Evolutionary conservation across 495 filamentous ascomycete genomes (phyloP).

Genomic region (Penicillium flavigenum): DNA sequence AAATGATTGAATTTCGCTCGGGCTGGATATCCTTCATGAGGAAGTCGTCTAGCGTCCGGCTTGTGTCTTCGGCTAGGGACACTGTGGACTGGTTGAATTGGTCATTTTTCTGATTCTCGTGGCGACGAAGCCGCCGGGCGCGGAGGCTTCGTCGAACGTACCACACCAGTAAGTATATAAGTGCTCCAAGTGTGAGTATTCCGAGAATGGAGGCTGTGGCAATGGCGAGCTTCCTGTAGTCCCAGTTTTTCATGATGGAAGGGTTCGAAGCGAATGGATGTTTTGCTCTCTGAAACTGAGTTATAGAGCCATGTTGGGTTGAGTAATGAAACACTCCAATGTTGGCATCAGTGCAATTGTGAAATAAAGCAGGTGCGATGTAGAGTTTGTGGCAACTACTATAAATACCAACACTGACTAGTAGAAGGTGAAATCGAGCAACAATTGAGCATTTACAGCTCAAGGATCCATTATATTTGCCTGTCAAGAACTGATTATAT

Average conservation of each 20-base stretch:
- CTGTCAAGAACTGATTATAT: too few species aligned
- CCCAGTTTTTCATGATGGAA: slow-evolving; percentile 11
- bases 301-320: background rate
- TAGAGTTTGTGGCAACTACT: background rate
- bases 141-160: slow-evolving; percentile 15
- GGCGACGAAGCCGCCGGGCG: slow-evolving; percentile 15
- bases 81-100: slow-evolving; percentile 21
- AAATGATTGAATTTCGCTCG: slow-evolving; percentile 32
- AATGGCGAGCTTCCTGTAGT: slow-evolving; percentile 25
- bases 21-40: slow-evolving; percentile 27
- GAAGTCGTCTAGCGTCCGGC: slow-evolving; percentile 21
- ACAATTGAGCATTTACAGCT: background rate
- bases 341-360: background rate
- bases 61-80: slow-evolving; percentile 21
- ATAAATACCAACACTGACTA: background rate
- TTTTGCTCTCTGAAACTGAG: background rate
- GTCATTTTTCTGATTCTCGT: slow-evolving; percentile 8
- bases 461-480: too few species aligned
- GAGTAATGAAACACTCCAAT: background rate
- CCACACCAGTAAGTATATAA: slow-evolving; percentile 19
- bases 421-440: background rate
- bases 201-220: slow-evolving; percentile 21
- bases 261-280: background rate
- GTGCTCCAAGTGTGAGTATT: slow-evolving; percentile 12
- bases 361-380: background rate